Base-by-base conservation (phyloP, 192 early-diverging fungal species). In the Backusella australiensis region DNA sequence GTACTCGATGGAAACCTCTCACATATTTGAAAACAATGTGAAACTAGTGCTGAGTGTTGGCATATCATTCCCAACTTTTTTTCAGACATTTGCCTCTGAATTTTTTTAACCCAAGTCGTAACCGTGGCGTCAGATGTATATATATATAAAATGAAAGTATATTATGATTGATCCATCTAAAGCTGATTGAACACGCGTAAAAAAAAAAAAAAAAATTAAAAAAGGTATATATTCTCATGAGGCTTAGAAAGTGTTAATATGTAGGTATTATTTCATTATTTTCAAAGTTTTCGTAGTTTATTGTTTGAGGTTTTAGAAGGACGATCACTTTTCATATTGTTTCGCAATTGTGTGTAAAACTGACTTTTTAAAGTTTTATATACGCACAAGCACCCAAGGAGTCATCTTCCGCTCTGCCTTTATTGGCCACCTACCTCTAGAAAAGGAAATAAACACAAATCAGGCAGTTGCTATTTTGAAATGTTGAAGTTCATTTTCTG, bases 271-370 rank as follows among this genome's bases (percentile, higher is more conserved):
- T 63, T 29, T 63, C 23, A 29, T 26, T 11, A 0, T 11, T n/a
- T 29, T 63, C 56, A 63, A n/a, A 12, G 26, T 63, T 63, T 63
- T 29, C 23, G 23, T 63, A 23, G 23, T 63, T 26, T 63, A 26
- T 63, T 63, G 21, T 63, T 63, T 63, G 56, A 63, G 56, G 56
- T 63, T 63, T 63, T 63, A 14, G 56, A 63, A 63, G 19, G 56
- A 4, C 26, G 56, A 26, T 63, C 21, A 63, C 9, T 26, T 39
- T 63, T 29, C 26, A 63, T 44, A 7, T 63, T 59, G 53, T 59
- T 59, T 59, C 53, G 53, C 8, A 59, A 9, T 59, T 26, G 7
- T 26, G 56, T 63, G 26, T 63, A 63, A 63, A 63, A 63, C 56
- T 23, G 56, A 63, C 56, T 29, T 29, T 63, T 29, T 26, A 63